These are phyloP conservation scores for Penicillium sp. DNA, from an alignment of 2,329 filamentous ascomycete species.

Conservation along the genomic window DNA sequence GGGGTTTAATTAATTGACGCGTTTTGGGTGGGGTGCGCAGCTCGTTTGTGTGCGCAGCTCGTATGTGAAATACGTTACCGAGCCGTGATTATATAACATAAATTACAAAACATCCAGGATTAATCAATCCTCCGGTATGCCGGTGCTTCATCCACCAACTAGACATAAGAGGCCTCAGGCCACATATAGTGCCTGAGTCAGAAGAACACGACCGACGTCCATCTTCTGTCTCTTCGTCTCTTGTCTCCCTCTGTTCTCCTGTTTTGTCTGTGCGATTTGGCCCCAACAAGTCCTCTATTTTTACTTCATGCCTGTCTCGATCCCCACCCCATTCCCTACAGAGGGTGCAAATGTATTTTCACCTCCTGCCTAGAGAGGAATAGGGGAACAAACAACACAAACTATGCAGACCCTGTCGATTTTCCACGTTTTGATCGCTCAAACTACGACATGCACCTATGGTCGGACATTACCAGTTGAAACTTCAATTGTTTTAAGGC, in stretches of 20 bases:
- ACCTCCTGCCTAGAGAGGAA: background rate
- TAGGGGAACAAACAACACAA: background rate
- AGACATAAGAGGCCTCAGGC: background rate
- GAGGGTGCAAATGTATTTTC: background rate
- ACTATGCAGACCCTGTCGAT: background rate
- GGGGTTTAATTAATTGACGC: too few species aligned
- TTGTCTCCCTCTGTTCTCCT: background rate
- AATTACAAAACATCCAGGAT: too few species aligned
- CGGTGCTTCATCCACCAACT: too few species aligned
- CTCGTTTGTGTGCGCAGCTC: too few species aligned
- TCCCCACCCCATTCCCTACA: background rate
- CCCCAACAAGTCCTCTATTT: background rate
- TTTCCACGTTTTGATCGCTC: background rate
- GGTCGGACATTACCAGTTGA: background rate
- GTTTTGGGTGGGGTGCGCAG: too few species aligned
- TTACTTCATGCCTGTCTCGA: background rate
- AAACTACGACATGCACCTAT: background rate
- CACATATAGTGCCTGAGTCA: background rate
- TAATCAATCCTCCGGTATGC: too few species aligned
- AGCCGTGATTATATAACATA: too few species aligned
- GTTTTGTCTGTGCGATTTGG: background rate
- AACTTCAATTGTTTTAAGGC: background rate
- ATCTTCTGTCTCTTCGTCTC: background rate
- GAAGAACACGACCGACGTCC: background rate
- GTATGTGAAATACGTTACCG: too few species aligned